phyloP scores from a whole-genome alignment of 1,284 basidiomycete genomes.

The Trichosporon sp. region DNA sequence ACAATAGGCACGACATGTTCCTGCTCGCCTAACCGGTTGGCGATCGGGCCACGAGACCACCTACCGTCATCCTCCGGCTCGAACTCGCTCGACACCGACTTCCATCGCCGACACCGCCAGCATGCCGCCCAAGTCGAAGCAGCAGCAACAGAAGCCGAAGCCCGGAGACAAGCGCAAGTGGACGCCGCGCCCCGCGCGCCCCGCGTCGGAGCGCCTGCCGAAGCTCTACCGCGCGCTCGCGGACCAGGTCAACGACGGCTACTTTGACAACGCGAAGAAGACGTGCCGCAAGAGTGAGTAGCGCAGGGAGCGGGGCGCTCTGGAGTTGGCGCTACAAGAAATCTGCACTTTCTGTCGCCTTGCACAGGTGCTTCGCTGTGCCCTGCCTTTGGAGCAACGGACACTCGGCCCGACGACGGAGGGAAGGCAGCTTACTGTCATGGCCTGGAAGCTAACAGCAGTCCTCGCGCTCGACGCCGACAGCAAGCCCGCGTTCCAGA shows the following conservation, averaged over 20 bases:
- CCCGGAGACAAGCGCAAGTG: constrained; percentile 15
- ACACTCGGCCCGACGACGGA: no score
- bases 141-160: not conserved
- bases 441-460: no score
- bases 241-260: constrained; percentile 76
- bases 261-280: constrained; percentile 73
- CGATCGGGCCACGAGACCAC: not conserved
- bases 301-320: not conserved
- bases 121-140: not conserved
- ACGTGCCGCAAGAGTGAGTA: constrained; percentile 80
- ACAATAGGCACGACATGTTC: no score
- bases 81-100: not conserved
- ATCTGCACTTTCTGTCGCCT: no score
- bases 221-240: constrained; percentile 70
- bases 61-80: not conserved
- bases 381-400: no score
- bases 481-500: constrained; percentile 67
- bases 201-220: constrained; percentile 60
- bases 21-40: not conserved
- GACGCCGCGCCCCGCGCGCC: constrained; percentile 55
- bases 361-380: no score
- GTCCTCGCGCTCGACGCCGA: constrained; percentile 65
- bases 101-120: not conserved
- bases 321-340: not conserved
- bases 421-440: no score